Evolutionary conservation across 208 protist genomes (phyloP).

Genomic region (Jaenimonas drosophilae): DNA sequence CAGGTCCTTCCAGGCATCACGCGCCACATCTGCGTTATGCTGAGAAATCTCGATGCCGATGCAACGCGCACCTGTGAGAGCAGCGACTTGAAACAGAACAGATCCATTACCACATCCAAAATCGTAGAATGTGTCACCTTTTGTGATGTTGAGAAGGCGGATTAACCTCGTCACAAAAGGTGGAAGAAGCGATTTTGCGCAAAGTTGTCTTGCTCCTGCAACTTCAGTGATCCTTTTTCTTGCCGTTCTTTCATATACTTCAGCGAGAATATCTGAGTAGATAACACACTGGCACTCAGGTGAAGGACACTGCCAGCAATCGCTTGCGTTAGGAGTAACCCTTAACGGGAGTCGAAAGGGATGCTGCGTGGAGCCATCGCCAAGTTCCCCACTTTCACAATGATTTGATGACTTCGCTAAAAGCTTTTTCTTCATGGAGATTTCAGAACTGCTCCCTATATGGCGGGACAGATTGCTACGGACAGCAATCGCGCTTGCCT

Average conservation of each 20-base stretch:
- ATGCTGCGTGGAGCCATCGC: conserved; percentile 30
- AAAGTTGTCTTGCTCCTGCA: conserved; percentile 35
- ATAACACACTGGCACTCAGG: conserved; percentile 35
- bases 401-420: neutral
- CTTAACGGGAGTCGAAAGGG: conserved; percentile 47
- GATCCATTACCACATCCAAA: conserved; percentile 65
- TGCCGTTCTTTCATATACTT: conserved; percentile 25
- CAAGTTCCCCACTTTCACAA: conserved; percentile 13
- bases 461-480: neutral
- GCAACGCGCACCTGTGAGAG: conserved; percentile 41
- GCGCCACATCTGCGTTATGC: conserved; percentile 43
- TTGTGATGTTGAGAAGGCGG: conserved; percentile 28
- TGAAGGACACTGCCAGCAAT: conserved; percentile 49
- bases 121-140: conserved; percentile 51
- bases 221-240: conserved; percentile 69
- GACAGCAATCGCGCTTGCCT: neutral
- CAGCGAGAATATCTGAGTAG: conserved; percentile 33
- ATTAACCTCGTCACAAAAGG: conserved; percentile 54
- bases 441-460: neutral
- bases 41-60: conserved; percentile 53
- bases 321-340: conserved; percentile 30
- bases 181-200: conserved; percentile 58
- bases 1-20: conserved; percentile 23
- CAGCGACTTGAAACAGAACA: conserved; percentile 61
- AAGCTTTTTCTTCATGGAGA: conserved; percentile 1